A percentile compares a stretch with the other conserved stretches of the same genome.
Evolutionary conservation across 768 basidiomycete species (phyloP).

Genomic region (Galerina marginata): DNA sequence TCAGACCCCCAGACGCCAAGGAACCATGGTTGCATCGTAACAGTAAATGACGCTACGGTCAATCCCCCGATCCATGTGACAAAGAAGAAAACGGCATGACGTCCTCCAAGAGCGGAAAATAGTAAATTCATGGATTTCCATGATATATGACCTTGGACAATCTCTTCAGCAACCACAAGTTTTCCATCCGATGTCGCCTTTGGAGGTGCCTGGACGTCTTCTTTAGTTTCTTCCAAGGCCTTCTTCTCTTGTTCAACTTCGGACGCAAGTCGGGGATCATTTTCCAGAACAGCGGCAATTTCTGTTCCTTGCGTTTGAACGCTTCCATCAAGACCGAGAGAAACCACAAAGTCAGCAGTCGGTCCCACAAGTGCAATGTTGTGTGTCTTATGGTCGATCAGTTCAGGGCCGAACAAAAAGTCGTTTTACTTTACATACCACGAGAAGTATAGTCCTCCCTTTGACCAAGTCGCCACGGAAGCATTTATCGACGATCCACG

Average conservation of each 20-base stretch:
- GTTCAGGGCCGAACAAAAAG: background rate
- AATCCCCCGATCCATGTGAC: constrained; percentile 27
- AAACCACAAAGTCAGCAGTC: constrained; percentile 57
- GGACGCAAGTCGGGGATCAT: constrained; percentile 39
- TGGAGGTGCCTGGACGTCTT: constrained; percentile 11
- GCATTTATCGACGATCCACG: constrained; percentile 81
- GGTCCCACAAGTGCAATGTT: constrained; percentile 47
- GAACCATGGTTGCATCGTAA: constrained; percentile 43
- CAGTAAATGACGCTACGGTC: constrained; percentile 29
- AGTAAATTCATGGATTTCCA: constrained; percentile 40
- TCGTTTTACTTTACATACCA: constrained; percentile 42
- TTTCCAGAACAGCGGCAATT: constrained; percentile 42
- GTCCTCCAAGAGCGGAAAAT: constrained; percentile 41
- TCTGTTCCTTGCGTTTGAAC: constrained; percentile 46
- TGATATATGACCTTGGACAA: constrained; percentile 40
- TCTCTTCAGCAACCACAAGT: constrained; percentile 65
- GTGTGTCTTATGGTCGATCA: constrained; percentile 37
- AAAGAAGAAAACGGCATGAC: constrained; percentile 39
- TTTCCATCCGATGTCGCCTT: constrained; percentile 49
- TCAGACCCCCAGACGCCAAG: constrained; percentile 50
- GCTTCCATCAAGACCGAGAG: constrained; percentile 54
- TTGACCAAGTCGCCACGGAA: constrained; percentile 75
- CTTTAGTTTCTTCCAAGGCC: constrained; percentile 26
- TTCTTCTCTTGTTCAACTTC: constrained; percentile 36
- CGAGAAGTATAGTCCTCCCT: constrained; percentile 80